Base-by-base conservation (phyloP, 2,329 filamentous ascomycete species). In the Sclerotinia nivalis region DNA sequence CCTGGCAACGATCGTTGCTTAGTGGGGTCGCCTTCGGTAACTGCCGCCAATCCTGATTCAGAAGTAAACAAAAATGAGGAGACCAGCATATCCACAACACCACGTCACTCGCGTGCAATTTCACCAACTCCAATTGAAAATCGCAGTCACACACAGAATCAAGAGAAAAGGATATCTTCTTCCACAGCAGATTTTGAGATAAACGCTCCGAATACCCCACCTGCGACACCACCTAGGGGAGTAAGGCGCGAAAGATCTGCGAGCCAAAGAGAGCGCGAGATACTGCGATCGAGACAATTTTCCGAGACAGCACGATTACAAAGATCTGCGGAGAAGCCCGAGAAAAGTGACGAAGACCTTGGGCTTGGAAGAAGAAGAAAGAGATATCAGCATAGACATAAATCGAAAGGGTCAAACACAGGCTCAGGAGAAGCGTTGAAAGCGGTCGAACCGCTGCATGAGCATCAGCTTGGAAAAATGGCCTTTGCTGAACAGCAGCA, bases 401-500 rank as follows among this genome's bases (percentile, higher is more conserved):
- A 69, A n/a, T 64, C 60, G 28, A 69, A 69, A 37, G 67, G 59
- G 22, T 69, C 67, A 25, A 69, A 34, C 47, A 45, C 67, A 25
- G 68, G 68, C 45, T 66, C 68, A 69, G 68, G 68, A n/a, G 61
- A 76, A 73, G 77, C 75, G 45, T 72, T 77, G 50, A 76, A 74
- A 66, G 75, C 75, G 37, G 66, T 77, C 15, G 77, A 78, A 70
- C 74, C 73, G 70, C 75, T 72, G 73, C 74, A 78, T 77, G 77
- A 79, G 70, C 73, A 76, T 61, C 69, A 72, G 47, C 71, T 78
- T 66, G 72, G 81, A 77, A 89, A 83, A 80, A 90, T 90, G 88
- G 87, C 86, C 70, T 88, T 84, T 79, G 82, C 85, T 74, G 87
- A 88, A 79, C 86, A 90, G 81, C 86, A 89, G 80, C 84, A 85